Percentiles rank a stretch among this genome's conserved stretches.
Conservation (phyloP, 257 asterid species). For the Nicotiana tabacum region DNA sequence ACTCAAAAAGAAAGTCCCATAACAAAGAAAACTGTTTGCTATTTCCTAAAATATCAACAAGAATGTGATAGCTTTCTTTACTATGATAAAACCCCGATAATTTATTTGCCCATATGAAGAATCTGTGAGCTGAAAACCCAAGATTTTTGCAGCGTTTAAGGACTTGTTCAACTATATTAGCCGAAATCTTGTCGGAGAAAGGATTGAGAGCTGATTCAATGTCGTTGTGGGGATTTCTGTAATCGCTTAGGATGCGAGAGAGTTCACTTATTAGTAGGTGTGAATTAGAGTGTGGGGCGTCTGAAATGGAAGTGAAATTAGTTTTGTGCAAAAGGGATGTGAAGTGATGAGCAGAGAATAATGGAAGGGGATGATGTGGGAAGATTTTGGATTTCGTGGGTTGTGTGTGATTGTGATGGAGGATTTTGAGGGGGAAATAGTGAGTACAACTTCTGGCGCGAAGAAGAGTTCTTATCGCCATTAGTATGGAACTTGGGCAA, state of each 20-base stretch:
- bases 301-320: not conserved
- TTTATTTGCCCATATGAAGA: slow-evolving; percentile 69
- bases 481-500: not conserved
- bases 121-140: slow-evolving; percentile 84
- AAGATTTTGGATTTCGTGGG: not conserved
- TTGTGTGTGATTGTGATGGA: not conserved
- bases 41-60: slow-evolving; percentile 62
- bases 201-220: slow-evolving; percentile 80
- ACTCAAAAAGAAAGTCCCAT: slow-evolving; percentile 71
- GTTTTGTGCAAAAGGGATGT: not conserved
- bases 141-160: slow-evolving; percentile 73
- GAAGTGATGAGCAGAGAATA: not conserved
- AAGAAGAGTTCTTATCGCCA: not conserved
- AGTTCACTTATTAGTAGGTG: slow-evolving; percentile 49
- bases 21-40: slow-evolving; percentile 72
- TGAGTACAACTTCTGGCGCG: not conserved
- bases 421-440: not conserved
- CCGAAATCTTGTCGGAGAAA: slow-evolving; percentile 37
- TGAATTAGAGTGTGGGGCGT: slow-evolving; percentile 19
- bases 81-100: slow-evolving; percentile 60
- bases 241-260: slow-evolving; percentile 74
- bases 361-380: too few relatives aligned
- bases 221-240: slow-evolving; percentile 72
- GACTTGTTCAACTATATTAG: slow-evolving; percentile 58
- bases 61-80: slow-evolving; percentile 53